phyloP scores from a whole-genome alignment of 768 basidiomycete genomes.

The Galerina sulciceps region DNA sequence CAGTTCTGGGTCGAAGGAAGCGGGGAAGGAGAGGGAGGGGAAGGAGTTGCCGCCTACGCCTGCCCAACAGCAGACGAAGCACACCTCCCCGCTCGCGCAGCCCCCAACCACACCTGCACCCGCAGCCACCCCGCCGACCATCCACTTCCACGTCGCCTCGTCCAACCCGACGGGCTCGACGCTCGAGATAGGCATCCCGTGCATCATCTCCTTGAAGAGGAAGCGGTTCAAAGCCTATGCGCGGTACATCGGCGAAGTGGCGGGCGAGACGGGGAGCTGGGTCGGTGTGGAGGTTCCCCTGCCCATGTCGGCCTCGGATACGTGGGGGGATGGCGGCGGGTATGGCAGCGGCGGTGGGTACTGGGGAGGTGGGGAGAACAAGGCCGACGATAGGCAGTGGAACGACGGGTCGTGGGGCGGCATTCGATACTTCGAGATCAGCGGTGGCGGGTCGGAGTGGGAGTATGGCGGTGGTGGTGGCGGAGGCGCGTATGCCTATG shows the following conservation, averaged over 20 bases:
- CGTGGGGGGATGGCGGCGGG: conserved; percentile 33
- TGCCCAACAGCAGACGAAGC: too few species aligned
- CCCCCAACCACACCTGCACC: too few species aligned
- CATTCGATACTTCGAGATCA: conserved; percentile 83
- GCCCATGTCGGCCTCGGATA: conserved; percentile 48
- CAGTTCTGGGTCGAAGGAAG: too few species aligned
- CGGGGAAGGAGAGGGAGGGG: too few species aligned
- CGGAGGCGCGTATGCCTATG: too few species aligned
- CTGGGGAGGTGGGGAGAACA: conserved; percentile 9
- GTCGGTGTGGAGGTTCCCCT: conserved; percentile 90
- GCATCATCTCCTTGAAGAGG: conserved; percentile 84
- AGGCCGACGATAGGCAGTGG: conserved; percentile 74
- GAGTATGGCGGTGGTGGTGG: conserved; percentile 37
- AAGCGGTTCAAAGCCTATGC: conserved; percentile 87
- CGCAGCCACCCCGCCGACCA: conserved; percentile 13
- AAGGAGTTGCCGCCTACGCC: too few species aligned
- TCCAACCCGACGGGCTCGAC: conserved; percentile 62
- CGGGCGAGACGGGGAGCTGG: conserved; percentile 84
- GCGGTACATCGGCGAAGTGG: conserved; percentile 86
- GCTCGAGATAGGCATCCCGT: conserved; percentile 87
- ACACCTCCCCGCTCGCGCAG: too few species aligned
- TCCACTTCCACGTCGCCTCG: conserved; percentile 1
- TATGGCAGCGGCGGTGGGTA: not conserved
- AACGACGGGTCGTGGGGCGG: conserved; percentile 86
- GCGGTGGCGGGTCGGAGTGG: conserved; percentile 57